phyloP scores from a whole-genome alignment of 257 asterid genomes.

The Jacaranda copaia region DNA sequence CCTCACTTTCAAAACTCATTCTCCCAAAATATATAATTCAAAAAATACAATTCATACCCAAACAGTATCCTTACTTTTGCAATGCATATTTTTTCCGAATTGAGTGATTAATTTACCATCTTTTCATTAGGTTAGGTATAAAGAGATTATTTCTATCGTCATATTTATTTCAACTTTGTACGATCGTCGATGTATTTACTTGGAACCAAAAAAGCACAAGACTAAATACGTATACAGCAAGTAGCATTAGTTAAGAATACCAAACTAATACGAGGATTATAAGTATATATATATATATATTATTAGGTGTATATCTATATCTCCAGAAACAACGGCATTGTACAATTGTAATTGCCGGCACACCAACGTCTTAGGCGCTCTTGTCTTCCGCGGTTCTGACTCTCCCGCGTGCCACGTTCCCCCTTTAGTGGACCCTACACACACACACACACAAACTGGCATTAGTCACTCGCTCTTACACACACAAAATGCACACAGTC shows the following conservation, averaged over 20 bases:
- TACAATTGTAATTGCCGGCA: constrained; percentile 55
- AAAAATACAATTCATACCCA: no score
- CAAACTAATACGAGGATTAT: not conserved
- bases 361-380: constrained; percentile 45
- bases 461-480: not conserved
- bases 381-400: constrained; percentile 36
- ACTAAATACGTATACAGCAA: not conserved
- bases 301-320: no score
- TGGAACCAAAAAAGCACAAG: not conserved
- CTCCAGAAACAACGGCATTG: constrained; percentile 53
- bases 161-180: not conserved
- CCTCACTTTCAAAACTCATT: no score
- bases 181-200: not conserved
- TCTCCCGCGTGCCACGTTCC: constrained; percentile 62
- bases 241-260: not conserved
- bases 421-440: constrained; percentile 34
- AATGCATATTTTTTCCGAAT: no score
- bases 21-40: no score
- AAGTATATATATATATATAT: not conserved
- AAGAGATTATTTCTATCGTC: not conserved
- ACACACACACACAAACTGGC: constrained; percentile 12
- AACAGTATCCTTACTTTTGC: no score
- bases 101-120: not conserved
- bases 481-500: constrained; percentile 17
- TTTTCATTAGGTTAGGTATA: not conserved